Percentiles rank a stretch among this genome's conserved stretches.
phyloP scores from a whole-genome alignment of 768 basidiomycete genomes.

The Hericium rajendrae region DNA sequence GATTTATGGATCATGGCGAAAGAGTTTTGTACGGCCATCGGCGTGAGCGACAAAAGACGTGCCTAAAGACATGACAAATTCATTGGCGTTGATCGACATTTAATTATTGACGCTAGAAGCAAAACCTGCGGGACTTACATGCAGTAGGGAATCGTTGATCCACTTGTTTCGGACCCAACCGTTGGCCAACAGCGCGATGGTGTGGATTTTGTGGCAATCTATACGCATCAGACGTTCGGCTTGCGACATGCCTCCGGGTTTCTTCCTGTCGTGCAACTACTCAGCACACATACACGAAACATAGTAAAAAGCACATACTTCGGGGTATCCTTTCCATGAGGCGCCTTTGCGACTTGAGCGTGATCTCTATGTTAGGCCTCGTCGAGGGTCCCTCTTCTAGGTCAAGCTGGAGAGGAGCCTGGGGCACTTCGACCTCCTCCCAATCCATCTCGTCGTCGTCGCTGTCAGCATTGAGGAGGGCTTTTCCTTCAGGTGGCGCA shows the following conservation, averaged over 20 bases:
- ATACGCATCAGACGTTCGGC: constrained; percentile 69
- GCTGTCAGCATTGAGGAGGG: not conserved
- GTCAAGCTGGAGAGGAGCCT: not conserved
- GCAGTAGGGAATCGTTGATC: constrained; percentile 74
- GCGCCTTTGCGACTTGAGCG: constrained; percentile 37
- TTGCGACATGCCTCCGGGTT: constrained; percentile 33
- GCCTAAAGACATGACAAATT: constrained; percentile 41
- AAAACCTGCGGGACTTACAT: constrained; percentile 39
- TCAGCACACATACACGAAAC: not conserved
- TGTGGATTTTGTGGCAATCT: constrained; percentile 84
- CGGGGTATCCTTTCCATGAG: constrained; percentile 25
- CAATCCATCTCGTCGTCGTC: constrained; percentile 13
- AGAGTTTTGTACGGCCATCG: constrained; percentile 67
- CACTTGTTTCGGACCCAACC: constrained; percentile 71
- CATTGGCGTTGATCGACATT: constrained; percentile 1
- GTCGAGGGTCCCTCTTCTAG: constrained; percentile 16
- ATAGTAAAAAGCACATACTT: constrained; percentile 32
- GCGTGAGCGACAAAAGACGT: constrained; percentile 78
- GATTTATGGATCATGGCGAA: constrained; percentile 79
- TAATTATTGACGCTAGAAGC: constrained; percentile 2
- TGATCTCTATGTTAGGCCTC: constrained; percentile 58
- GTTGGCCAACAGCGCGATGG: constrained; percentile 68
- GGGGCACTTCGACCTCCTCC: constrained; percentile 13
- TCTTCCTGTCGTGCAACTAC: constrained; percentile 25
- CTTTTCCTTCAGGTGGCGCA: not conserved